Percentiles rank a stretch among this genome's conserved stretches.
phyloP scores from a whole-genome alignment of 768 basidiomycete genomes.

The Amanita rimosa region DNA sequence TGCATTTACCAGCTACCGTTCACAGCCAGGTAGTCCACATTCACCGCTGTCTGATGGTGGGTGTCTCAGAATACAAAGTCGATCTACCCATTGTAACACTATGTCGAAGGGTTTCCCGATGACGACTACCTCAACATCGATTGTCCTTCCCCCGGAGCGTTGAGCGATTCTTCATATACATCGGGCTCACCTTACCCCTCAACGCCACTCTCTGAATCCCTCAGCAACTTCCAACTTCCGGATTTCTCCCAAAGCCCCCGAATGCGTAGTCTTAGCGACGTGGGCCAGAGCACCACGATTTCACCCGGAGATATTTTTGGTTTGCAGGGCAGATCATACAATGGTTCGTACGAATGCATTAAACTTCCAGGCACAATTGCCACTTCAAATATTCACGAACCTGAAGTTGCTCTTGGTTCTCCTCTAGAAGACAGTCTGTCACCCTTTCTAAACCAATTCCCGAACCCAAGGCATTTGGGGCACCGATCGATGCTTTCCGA shows the following conservation, averaged over 20 bases:
- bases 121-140: neutral
- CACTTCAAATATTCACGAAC: neutral
- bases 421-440: neutral
- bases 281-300: neutral
- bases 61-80: neutral
- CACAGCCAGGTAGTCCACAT: constrained; percentile 1
- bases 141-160: constrained; percentile 3
- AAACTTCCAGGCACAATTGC: neutral
- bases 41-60: neutral
- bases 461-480: neutral
- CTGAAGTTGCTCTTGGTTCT: neutral
- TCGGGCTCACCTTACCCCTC: neutral
- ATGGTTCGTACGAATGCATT: constrained; percentile 1
- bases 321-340: neutral
- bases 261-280: neutral
- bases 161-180: constrained; percentile 1
- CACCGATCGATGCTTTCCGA: constrained; percentile 3
- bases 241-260: neutral
- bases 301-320: neutral
- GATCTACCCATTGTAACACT: neutral
- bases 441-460: neutral
- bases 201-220: neutral
- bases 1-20: neutral
- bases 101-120: neutral
- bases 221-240: neutral